These are phyloP conservation scores for Trichoderma hamatum DNA, from an alignment of 2,329 filamentous ascomycete genomes.

Conservation along the genomic window DNA sequence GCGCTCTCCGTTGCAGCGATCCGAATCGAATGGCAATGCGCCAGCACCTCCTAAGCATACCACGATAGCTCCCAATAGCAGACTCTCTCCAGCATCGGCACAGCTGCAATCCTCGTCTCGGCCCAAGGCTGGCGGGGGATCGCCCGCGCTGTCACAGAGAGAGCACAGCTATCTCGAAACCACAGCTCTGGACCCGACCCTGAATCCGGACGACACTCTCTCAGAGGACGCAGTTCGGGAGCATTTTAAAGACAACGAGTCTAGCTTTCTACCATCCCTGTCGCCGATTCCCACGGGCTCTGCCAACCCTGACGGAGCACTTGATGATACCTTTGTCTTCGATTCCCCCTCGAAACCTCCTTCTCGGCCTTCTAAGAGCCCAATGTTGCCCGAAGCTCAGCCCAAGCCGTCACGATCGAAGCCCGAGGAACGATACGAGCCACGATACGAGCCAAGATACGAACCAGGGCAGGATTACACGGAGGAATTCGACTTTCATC, in stretches of 20 bases:
- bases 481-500: slow-evolving; percentile 18
- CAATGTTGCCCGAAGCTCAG: neutral
- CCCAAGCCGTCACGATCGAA: neutral
- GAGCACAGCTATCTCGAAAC: slow-evolving; percentile 51
- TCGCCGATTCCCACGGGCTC: slow-evolving; percentile 58
- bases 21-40: slow-evolving; percentile 14
- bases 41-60: slow-evolving; percentile 19
- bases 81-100: slow-evolving; percentile 13
- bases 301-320: slow-evolving; percentile 44
- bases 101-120: slow-evolving; percentile 1
- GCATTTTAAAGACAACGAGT: slow-evolving; percentile 66
- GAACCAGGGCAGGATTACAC: slow-evolving; percentile 30
- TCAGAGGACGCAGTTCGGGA: slow-evolving; percentile 57
- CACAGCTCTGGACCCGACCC: slow-evolving; percentile 42
- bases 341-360: slow-evolving; percentile 48
- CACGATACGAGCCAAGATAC: slow-evolving; percentile 28
- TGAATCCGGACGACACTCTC: slow-evolving; percentile 49
- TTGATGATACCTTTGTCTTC: slow-evolving; percentile 64
- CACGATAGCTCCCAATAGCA: slow-evolving; percentile 12
- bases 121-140: neutral
- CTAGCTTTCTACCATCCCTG: slow-evolving; percentile 62
- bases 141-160: slow-evolving; percentile 6
- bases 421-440: slow-evolving; percentile 27
- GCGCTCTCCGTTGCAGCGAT: slow-evolving; percentile 9
- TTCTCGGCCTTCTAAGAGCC: slow-evolving; percentile 18